Evolutionary conservation across 768 basidiomycete genomes (phyloP).

Genomic region (Panellus pusillus): DNA sequence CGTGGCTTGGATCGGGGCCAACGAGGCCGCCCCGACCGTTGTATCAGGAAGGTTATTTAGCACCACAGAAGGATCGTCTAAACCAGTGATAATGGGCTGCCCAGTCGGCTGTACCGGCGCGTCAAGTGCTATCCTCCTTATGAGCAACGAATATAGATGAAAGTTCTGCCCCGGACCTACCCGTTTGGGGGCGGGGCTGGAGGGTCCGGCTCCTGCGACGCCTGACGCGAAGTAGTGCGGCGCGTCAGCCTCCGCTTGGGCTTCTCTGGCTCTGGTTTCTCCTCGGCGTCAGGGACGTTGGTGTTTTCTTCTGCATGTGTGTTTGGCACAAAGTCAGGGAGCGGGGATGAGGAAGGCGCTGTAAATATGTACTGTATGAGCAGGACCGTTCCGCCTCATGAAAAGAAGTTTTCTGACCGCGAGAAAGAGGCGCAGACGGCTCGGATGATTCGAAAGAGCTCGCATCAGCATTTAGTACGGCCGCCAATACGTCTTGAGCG

Average conservation of each 20-base stretch:
- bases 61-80: conserved; percentile 45
- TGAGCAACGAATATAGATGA: not conserved
- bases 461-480: conserved; percentile 41
- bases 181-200: conserved; percentile 30
- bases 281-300: conserved; percentile 26
- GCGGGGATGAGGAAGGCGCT: conserved; percentile 32
- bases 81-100: conserved; percentile 39
- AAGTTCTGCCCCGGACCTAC: conserved; percentile 22
- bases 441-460: conserved; percentile 28
- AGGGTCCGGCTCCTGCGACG: conserved; percentile 37
- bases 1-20: conserved; percentile 4
- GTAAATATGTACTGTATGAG: not conserved
- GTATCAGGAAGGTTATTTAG: conserved; percentile 33
- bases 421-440: conserved; percentile 19
- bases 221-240: conserved; percentile 40
- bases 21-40: conserved; percentile 18
- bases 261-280: conserved; percentile 17
- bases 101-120: conserved; percentile 38
- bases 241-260: conserved; percentile 29
- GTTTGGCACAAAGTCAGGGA: conserved; percentile 54
- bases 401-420: conserved; percentile 9
- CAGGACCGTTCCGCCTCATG: not conserved
- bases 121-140: conserved; percentile 37
- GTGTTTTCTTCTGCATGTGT: conserved; percentile 54
- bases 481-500: conserved; percentile 51